Evolutionary conservation across 352 stramenopile genomes (phyloP).

Genomic region (Globisporangium acanthophoron): DNA sequence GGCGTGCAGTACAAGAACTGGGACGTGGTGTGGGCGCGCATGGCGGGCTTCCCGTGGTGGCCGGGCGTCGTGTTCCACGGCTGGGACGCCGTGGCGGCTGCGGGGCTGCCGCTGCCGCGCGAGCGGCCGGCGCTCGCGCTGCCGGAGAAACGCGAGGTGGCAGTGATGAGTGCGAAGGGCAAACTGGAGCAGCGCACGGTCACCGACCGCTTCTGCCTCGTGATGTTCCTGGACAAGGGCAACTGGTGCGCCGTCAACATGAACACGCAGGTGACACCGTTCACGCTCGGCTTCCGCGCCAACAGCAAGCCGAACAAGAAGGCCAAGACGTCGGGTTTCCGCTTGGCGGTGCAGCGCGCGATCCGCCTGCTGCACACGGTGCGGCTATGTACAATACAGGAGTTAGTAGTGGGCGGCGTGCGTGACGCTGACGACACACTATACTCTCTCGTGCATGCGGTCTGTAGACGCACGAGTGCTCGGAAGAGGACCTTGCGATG

Average conservation of each 20-base stretch:
- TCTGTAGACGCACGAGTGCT: conserved; percentile 20
- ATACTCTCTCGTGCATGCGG: neutral
- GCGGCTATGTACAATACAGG: conserved; percentile 1
- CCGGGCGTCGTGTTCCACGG: conserved; percentile 66
- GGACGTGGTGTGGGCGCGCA: conserved; percentile 77
- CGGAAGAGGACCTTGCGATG: conserved; percentile 26
- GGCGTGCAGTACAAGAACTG: conserved; percentile 59
- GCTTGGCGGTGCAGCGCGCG: conserved; percentile 27
- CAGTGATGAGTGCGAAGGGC: conserved; percentile 13
- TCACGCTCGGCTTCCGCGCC: conserved; percentile 41
- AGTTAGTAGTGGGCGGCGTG: neutral
- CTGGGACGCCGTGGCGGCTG: conserved; percentile 42
- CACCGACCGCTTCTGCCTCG: conserved; percentile 25
- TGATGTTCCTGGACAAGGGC: conserved; percentile 70
- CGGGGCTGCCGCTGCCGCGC: conserved; percentile 35
- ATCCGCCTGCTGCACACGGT: conserved; percentile 43
- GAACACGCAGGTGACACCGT: conserved; percentile 35
- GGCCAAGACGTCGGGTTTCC: conserved; percentile 17
- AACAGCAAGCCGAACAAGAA: conserved; percentile 21
- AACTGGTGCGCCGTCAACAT: conserved; percentile 48
- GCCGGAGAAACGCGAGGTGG: conserved; percentile 19
- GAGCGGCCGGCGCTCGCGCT: conserved; percentile 30
- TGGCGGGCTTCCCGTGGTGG: conserved; percentile 71
- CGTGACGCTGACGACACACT: neutral
- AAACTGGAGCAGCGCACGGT: conserved; percentile 10